Evolutionary conservation across 2,329 filamentous ascomycete genomes (phyloP).

Genomic region (Penicillium sp.): DNA sequence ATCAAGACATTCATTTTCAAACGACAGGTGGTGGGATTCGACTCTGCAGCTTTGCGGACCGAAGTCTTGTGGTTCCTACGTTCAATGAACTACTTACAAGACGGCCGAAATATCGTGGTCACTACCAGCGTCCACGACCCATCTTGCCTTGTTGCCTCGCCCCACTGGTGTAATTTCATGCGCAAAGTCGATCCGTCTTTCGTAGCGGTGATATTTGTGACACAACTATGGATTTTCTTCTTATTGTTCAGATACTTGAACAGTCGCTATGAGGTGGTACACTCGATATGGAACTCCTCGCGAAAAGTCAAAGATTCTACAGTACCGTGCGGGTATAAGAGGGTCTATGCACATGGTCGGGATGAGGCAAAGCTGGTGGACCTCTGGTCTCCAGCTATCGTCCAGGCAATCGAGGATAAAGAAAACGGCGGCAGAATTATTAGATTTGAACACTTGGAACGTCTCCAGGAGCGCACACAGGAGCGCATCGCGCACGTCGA

Average conservation of each 20-base stretch:
- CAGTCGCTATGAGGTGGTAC: background rate
- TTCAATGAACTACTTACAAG: background rate
- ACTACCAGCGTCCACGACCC: no score
- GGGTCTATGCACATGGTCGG: background rate
- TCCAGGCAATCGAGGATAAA: background rate
- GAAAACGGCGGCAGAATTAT: background rate
- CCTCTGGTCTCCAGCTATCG: background rate
- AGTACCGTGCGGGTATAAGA: background rate
- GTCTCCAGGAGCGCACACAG: background rate
- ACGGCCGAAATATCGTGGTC: background rate
- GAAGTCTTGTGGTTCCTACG: background rate
- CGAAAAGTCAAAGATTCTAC: background rate
- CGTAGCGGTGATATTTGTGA: no score
- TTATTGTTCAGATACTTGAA: background rate
- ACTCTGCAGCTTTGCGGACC: background rate
- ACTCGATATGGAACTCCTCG: background rate
- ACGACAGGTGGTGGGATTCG: background rate
- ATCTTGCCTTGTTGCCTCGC: background rate
- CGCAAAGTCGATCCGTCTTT: no score
- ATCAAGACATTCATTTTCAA: background rate
- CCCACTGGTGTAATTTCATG: background rate
- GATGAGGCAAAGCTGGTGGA: background rate
- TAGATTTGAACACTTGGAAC: background rate
- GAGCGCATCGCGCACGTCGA: background rate
- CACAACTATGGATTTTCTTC: background rate